Base-by-base conservation (phyloP, 441 rosid species). In the Bruguiera hainesii region DNA sequence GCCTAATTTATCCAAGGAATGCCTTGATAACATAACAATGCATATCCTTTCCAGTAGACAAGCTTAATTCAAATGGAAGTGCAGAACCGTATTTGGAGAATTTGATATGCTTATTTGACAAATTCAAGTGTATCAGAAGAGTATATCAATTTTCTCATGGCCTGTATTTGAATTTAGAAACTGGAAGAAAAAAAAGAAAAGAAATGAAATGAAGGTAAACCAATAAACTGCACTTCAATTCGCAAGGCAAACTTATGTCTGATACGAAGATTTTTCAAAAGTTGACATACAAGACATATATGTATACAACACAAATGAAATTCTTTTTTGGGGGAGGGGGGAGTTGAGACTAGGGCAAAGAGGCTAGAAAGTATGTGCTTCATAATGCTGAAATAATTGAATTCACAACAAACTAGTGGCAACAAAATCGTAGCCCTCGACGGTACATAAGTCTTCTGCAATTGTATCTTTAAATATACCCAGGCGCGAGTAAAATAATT, bases 381-480 rank as follows among this genome's bases (percentile, higher is more conserved):
- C n/a, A n/a, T n/a, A n/a, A 60, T 65, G n/a, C 50, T 9, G 18
- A 56, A 63, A 63, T 53, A 71, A 56, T 70, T 61, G 71, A 62
- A 52, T 62, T n/a, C 60, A 78, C 80, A 72, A 68, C 59, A 60
- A 71, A 46, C 37, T 50, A 28, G 68, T 19, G 65, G 48, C 71
- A 1, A 51, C 56, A 16, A 18, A 35, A 64, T 53, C 50, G n/a
- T 31, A 63, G 53, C 58, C 71, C 35, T 74, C 57, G 57, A 52
- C 69, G 39, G 31, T 55, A 51, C 72, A 71, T 61, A 23, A 51
- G n/a, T 67, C 53, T 51, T 46, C 64, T 69, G 64, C 77, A 42
- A 28, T 42, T 69, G 56, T 31, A 52, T 64, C 28, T 50, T 60
- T 65, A 11, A 63, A 53, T 64, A 69, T 64, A 64, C 71, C 79